A percentile compares a stretch with the other conserved stretches of the same genome.
These are phyloP conservation scores for Sporothrix protearum DNA, from an alignment of 2,329 filamentous ascomycete species.

Conservation along the genomic window DNA sequence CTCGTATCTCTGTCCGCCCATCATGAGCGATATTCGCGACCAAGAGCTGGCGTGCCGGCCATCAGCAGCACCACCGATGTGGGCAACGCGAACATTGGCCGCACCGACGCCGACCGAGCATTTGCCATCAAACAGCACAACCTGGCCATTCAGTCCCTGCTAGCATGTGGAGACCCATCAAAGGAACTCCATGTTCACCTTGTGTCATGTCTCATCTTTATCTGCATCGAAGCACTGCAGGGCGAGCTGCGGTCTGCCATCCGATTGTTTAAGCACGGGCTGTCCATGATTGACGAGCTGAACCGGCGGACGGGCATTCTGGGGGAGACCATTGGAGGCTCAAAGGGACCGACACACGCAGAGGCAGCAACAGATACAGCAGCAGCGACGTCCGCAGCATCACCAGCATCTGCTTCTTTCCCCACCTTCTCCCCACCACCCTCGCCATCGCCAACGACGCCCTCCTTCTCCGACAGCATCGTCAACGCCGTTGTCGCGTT, in stretches of 20 bases:
- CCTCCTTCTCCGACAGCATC: constrained; percentile 9
- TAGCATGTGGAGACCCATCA: background rate
- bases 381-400: background rate
- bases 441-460: background rate
- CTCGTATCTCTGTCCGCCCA: constrained; percentile 24
- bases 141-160: constrained; percentile 20
- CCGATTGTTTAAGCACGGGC: constrained; percentile 22
- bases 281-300: constrained; percentile 19
- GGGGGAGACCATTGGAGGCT: background rate
- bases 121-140: constrained; percentile 23
- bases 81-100: background rate
- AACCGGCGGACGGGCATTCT: background rate
- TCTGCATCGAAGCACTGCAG: constrained; percentile 26
- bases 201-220: constrained; percentile 25
- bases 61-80: background rate
- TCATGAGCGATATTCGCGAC: constrained; percentile 19
- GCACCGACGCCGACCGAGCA: background rate
- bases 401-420: background rate
- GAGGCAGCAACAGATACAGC: background rate
- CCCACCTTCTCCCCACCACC: background rate
- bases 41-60: background rate
- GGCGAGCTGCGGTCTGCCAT: constrained; percentile 24
- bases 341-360: background rate
- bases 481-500: constrained; percentile 20
- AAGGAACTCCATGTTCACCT: constrained; percentile 19